Evolutionary conservation across 805 yeast species (phyloP), one percentile per base, ranked within the genome.

Genomic region (Saturnispora sekii): DNA sequence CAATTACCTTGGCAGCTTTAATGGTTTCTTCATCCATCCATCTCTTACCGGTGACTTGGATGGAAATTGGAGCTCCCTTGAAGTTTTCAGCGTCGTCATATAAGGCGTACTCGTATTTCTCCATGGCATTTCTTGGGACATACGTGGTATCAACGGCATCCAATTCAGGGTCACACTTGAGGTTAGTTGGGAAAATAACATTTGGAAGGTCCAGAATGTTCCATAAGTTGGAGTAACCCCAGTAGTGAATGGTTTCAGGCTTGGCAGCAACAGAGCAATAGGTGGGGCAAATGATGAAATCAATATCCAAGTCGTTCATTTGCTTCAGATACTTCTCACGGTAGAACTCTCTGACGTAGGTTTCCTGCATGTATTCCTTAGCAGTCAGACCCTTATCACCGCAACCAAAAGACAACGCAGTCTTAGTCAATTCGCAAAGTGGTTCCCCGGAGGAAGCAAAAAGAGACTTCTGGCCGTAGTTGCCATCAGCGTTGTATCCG

Each of bases 211-310:
- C 89, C 48, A 80, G 59, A 45, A 81, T 54, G 60, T 82, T 81
- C 76, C 78, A 81, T 49, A 79, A 66, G 1, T 81, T 66, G 12
- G 86, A 78, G 66, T 82, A 82, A 1, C 84, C 79, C 85, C 87
- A 82, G 62, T 79, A 79, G 54, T 73, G 72, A 10, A 77, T 65
- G 17, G 70, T 69, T 41, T 72, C 77, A 5, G 80, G 79, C 44
- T 69, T 67, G 37, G 86, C 81, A 15, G 89, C 85, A 37, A 79
- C 83, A 45, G 77, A 77, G 44, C 70, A 72, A 59, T 79, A 77
- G 7, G 77, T 68, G 43, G 89, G 88, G 38, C 77, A 68, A 38
- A 83, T 58, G 47, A 83, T 68, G 52, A 73, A 76, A 53, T 82
- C 88, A 32, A 81, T 65, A 17, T 68, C 70, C 54, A 74, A 67